Percentiles rank a stretch among this genome's conserved stretches.
Conservation (phyloP, 345 rosid genomes). For the Dovyalis caffra region DNA sequence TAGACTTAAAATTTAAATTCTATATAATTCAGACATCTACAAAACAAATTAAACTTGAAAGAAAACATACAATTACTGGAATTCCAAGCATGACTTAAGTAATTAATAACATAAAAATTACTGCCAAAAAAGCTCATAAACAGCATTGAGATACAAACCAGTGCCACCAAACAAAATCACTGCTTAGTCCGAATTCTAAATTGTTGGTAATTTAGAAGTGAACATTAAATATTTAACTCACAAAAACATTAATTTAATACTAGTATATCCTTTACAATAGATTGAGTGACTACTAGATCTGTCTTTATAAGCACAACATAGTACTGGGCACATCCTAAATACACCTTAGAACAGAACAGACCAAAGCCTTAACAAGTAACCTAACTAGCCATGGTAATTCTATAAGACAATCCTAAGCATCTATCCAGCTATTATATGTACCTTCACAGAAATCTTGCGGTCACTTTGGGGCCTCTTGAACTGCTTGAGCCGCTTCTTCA, state of each 20-base stretch:
- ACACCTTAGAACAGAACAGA: not conserved
- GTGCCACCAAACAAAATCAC: too few relatives aligned
- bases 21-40: not conserved
- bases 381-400: not conserved
- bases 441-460: conserved; percentile 58
- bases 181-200: too few relatives aligned
- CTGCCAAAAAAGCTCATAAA: too few relatives aligned
- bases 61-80: not conserved
- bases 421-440: conserved; percentile 1
- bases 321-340: not conserved
- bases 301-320: not conserved
- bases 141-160: too few relatives aligned
- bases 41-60: too few relatives aligned
- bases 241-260: too few relatives aligned
- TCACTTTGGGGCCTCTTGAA: conserved; percentile 72
- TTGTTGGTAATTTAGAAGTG: too few relatives aligned
- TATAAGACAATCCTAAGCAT: not conserved
- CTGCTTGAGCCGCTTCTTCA: conserved; percentile 68
- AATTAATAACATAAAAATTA: too few relatives aligned
- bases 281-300: too few relatives aligned
- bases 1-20: not conserved
- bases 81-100: not conserved
- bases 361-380: not conserved
- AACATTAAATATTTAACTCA: too few relatives aligned
- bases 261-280: too few relatives aligned